A percentile compares a stretch with the other conserved stretches of the same genome.
Evolutionary conservation across 176 grass and related monocot genomes (phyloP).

Genomic region (Canna indica): DNA sequence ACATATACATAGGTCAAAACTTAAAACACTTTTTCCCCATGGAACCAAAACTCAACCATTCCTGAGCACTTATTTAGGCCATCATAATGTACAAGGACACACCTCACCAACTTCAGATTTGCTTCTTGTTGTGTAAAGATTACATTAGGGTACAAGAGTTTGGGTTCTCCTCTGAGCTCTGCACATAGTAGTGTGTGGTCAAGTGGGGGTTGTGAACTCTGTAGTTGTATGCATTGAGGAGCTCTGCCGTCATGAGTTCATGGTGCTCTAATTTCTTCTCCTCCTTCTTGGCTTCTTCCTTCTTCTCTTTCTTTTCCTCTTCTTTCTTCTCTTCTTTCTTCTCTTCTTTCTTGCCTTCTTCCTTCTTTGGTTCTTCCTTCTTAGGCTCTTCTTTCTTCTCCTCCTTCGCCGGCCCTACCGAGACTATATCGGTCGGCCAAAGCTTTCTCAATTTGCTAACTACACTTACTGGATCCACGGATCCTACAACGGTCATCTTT

Average conservation of each 20-base stretch:
- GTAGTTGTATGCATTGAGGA: slow-evolving; percentile 43
- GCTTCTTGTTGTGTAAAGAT: too few relatives aligned
- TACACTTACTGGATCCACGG: neutral
- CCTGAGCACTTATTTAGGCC: too few relatives aligned
- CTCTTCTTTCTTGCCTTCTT: neutral
- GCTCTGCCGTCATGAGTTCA: slow-evolving; percentile 34
- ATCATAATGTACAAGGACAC: too few relatives aligned
- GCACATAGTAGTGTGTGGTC: slow-evolving; percentile 41
- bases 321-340: neutral
- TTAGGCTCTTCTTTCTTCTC: slow-evolving; percentile 10
- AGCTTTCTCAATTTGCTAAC: slow-evolving; percentile 1
- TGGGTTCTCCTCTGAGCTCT: slow-evolving; percentile 72
- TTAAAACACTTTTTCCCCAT: too few relatives aligned
- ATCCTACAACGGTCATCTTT: slow-evolving; percentile 5
- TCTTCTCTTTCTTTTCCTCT: neutral
- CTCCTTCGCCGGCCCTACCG: slow-evolving; percentile 3
- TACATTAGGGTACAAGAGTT: slow-evolving; percentile 34
- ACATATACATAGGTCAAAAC: too few relatives aligned
- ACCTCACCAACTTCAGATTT: too few relatives aligned
- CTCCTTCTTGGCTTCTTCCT: neutral
- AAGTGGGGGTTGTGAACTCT: slow-evolving; percentile 34
- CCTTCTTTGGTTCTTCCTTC: slow-evolving; percentile 11
- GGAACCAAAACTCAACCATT: too few relatives aligned
- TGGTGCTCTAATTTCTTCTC: neutral
- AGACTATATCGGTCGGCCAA: neutral